Evolutionary conservation across 495 filamentous ascomycete genomes (phyloP).

Genomic region (Pyronema domesticum): DNA sequence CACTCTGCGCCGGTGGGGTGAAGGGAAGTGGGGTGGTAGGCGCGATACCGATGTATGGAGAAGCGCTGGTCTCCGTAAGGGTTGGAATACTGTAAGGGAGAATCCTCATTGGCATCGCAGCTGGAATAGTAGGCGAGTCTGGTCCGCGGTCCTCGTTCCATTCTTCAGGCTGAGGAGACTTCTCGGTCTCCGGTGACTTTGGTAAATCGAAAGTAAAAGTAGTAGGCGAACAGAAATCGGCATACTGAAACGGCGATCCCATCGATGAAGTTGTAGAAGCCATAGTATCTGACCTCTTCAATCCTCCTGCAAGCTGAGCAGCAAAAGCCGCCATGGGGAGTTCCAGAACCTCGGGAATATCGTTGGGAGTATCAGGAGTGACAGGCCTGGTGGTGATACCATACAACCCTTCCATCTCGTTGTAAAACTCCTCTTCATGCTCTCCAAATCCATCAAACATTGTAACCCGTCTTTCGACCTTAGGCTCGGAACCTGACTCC

Average conservation of each 20-base stretch:
- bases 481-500: background rate
- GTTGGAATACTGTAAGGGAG: constrained; percentile 26
- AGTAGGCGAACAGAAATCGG: constrained; percentile 14
- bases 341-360: too few relatives aligned
- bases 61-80: constrained; percentile 8
- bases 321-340: background rate
- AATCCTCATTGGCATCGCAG: constrained; percentile 24
- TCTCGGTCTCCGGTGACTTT: background rate
- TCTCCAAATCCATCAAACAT: background rate
- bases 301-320: background rate
- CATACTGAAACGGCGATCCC: constrained; percentile 21
- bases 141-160: background rate
- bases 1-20: constrained; percentile 2
- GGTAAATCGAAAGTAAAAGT: background rate
- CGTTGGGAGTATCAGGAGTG: background rate
- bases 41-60: background rate
- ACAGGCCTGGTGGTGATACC: constrained; percentile 2
- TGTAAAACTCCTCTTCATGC: constrained; percentile 73
- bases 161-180: constrained; percentile 4
- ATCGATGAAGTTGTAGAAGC: constrained; percentile 24
- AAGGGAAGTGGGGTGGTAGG: constrained; percentile 2
- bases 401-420: constrained; percentile 39
- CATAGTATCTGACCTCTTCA: constrained; percentile 4
- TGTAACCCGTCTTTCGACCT: background rate
- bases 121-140: constrained; percentile 18